Percentiles rank a stretch among this genome's conserved stretches.
phyloP scores from a whole-genome alignment of 257 asterid species.

The Plantago elongata region DNA sequence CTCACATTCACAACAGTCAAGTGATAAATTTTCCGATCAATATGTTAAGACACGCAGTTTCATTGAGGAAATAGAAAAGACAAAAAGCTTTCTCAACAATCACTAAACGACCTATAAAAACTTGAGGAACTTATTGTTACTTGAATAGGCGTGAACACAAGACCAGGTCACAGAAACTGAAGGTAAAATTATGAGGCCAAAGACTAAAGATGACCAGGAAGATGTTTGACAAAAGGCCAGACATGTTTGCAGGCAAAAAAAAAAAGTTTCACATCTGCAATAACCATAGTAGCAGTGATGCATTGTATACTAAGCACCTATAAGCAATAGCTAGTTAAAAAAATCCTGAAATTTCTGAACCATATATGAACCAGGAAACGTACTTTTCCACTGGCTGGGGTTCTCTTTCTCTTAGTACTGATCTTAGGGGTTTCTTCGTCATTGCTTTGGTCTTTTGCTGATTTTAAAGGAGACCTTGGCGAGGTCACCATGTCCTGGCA shows the following conservation, averaged over 20 bases:
- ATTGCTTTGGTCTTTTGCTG: conserved; percentile 38
- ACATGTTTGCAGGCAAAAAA: conserved; percentile 2
- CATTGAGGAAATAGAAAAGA: too few relatives aligned
- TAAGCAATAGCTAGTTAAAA: background rate
- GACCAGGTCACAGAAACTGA: conserved; percentile 2
- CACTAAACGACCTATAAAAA: background rate
- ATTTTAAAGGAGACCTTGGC: conserved; percentile 44
- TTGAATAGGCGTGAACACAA: background rate
- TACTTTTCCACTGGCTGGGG: conserved; percentile 58
- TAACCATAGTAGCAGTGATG: background rate
- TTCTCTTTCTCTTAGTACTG: conserved; percentile 59
- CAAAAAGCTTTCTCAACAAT: background rate
- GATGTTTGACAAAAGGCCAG: conserved; percentile 3
- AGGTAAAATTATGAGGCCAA: conserved; percentile 10
- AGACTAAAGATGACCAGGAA: conserved; percentile 5
- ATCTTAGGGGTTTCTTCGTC: conserved; percentile 46
- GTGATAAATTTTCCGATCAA: too few relatives aligned
- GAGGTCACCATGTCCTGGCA: conserved; percentile 40
- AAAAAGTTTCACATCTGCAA: conserved; percentile 1
- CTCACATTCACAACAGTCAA: background rate
- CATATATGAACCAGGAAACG: conserved; percentile 3
- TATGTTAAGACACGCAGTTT: too few relatives aligned
- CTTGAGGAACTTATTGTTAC: background rate
- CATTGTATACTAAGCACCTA: too few relatives aligned
- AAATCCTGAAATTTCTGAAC: background rate